phyloP scores from a whole-genome alignment of 805 yeast genomes.

The Spathaspora sp. region DNA sequence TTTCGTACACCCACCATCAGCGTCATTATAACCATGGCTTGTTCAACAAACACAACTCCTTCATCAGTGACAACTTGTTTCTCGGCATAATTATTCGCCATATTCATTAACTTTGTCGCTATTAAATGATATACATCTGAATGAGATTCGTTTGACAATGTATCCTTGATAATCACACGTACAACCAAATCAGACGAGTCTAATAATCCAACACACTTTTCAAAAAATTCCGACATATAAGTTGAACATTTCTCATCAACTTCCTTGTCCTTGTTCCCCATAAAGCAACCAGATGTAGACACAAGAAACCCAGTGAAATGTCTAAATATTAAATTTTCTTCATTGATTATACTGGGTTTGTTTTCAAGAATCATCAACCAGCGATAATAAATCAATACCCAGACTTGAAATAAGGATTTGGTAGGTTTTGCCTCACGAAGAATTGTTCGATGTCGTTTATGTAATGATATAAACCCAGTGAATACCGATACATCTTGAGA shows the following conservation, averaged over 20 bases:
- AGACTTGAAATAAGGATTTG: slow-evolving; percentile 29
- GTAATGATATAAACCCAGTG: slow-evolving; percentile 71
- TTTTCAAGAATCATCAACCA: slow-evolving; percentile 39
- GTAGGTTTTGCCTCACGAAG: slow-evolving; percentile 25
- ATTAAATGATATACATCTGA: slow-evolving; percentile 51
- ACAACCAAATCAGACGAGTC: slow-evolving; percentile 48
- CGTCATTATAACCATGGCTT: slow-evolving; percentile 44
- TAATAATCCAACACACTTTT: slow-evolving; percentile 47
- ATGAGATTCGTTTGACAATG: slow-evolving; percentile 62
- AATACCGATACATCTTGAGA: slow-evolving; percentile 53
- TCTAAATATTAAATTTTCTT: slow-evolving; percentile 49
- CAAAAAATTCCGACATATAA: slow-evolving; percentile 46
- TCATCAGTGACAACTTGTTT: slow-evolving; percentile 23
- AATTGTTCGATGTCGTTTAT: slow-evolving; percentile 53
- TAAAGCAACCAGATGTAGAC: slow-evolving; percentile 62
- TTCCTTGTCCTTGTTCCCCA: slow-evolving; percentile 20
- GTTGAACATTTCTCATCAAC: slow-evolving; percentile 25
- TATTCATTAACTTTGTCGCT: slow-evolving; percentile 39
- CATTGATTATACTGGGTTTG: slow-evolving; percentile 20
- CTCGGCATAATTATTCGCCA: slow-evolving; percentile 32
- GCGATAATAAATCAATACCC: slow-evolving; percentile 46
- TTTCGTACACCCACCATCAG: slow-evolving; percentile 29
- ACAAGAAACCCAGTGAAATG: slow-evolving; percentile 74
- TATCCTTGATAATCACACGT: slow-evolving; percentile 70
- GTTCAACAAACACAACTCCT: slow-evolving; percentile 43